Base-by-base conservation (phyloP, 192 early-diverging fungal genomes). In the Linnemannia zychae region DNA sequence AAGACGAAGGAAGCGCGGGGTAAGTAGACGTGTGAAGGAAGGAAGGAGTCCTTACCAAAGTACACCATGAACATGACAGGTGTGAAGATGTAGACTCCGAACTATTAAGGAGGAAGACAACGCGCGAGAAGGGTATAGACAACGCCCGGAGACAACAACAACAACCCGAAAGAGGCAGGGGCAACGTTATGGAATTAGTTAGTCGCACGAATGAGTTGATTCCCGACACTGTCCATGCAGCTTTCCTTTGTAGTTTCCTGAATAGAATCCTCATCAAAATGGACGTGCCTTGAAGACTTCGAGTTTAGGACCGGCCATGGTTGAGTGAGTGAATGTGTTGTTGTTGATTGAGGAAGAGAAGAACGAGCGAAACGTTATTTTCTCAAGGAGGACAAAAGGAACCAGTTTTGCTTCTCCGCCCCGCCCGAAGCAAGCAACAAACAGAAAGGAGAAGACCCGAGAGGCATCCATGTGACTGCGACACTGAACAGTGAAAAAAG, bases 51-150 rank as follows among this genome's bases (percentile, higher is more conserved):
- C 9, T 71, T 84, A 84, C 83, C 83, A 68, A 85, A 85, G 74
- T 85, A 85, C 48, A 85, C 69, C 83, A 85, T 85, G 83, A 85
- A 85, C 83, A 85, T 85, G 77, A 85, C 83, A 9, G 83, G 83
- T 48, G 83, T 85, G 63, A 85, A 85, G 50, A 85, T 85, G 74
- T 85, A 85, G 33, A 85, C 78, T 33, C 83, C 83, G 70, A 85
- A 85, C 83, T 84, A 70, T 44, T n/a, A 67, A 16, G 24, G 40
- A 7, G 68, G 16, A 4, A 67, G 34, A 38, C 24, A 73, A 53
- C 22, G 33, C 22, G 49, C 15, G 6, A 60, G 46, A 46, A 37
- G 15, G 49, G 67, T n/a, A 9, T 6, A 60, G 53, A 40, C 31
- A 9, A 9, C 28, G 40, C 22, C n/a, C 33, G 31, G 5, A 74